phyloP scores from a whole-genome alignment of 148 eudicot species.

The Polygonum maritimum region DNA sequence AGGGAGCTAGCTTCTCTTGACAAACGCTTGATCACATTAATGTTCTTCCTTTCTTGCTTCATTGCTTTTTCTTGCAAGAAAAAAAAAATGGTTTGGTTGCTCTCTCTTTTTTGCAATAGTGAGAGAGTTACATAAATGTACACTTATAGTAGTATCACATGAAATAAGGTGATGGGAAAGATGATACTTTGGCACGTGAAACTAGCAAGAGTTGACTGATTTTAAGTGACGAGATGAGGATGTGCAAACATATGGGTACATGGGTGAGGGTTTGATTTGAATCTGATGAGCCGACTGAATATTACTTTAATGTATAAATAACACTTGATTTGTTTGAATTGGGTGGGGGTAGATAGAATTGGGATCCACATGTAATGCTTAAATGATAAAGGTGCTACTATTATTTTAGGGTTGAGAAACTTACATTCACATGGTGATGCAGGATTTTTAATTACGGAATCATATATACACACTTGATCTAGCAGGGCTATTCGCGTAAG shows the following conservation, averaged over 20 bases:
- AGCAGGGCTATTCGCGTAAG: too few relatives aligned
- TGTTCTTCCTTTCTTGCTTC: not conserved
- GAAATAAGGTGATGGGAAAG: not conserved
- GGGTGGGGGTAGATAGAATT: not conserved
- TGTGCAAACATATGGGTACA: not conserved
- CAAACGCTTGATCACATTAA: not conserved
- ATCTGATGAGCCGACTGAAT: not conserved
- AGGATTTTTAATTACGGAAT: not conserved
- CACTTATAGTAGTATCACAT: not conserved
- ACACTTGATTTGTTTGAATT: not conserved
- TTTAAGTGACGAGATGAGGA: not conserved
- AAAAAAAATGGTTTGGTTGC: too few relatives aligned
- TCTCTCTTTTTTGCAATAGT: too few relatives aligned
- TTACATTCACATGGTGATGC: not conserved
- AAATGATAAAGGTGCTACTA: not conserved
- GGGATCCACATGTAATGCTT: not conserved
- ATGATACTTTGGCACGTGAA: not conserved
- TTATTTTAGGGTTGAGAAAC: not conserved
- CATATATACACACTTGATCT: too few relatives aligned
- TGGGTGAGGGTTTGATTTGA: not conserved
- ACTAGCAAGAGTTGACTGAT: not conserved
- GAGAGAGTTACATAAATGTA: not conserved
- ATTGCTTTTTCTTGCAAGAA: not conserved
- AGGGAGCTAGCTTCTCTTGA: not conserved
- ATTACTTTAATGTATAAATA: not conserved